phyloP scores from a whole-genome alignment of 2,329 filamentous ascomycete species.

The Xylariaceae sp. region DNA sequence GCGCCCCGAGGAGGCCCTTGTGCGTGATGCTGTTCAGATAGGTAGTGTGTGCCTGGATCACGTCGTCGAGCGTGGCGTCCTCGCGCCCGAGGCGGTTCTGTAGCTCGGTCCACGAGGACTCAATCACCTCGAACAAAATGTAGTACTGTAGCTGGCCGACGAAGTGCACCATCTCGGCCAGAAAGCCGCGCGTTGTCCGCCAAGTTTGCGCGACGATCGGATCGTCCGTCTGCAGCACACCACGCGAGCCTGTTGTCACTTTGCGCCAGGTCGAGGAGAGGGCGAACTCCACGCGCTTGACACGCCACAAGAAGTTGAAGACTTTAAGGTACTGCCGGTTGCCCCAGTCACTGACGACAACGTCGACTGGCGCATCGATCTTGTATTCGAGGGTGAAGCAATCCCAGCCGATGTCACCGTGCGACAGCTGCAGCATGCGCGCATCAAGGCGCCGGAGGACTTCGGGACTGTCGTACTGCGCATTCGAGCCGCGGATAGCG shows the following conservation, averaged over 20 bases:
- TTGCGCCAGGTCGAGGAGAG: conserved; percentile 88
- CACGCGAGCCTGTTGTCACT: conserved; percentile 89
- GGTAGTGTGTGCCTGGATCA: conserved; percentile 84
- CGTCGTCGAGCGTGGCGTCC: conserved; percentile 86
- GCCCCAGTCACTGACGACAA: conserved; percentile 94
- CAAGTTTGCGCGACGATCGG: conserved; percentile 69
- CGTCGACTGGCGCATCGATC: conserved; percentile 92
- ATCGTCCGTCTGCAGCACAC: conserved; percentile 77
- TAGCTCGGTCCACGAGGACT: conserved; percentile 89
- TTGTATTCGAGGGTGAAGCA: conserved; percentile 99
- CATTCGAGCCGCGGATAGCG: conserved; percentile 93
- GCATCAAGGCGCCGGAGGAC: conserved; percentile 89
- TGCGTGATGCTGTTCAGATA: conserved; percentile 94
- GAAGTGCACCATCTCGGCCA: conserved; percentile 98
- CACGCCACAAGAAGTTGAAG: conserved; percentile 98
- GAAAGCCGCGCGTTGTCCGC: conserved; percentile 82
- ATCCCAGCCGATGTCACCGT: conserved; percentile 98
- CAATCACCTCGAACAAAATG: conserved; percentile 97
- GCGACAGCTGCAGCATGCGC: conserved; percentile 94
- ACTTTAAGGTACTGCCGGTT: conserved; percentile 97
- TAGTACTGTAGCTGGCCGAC: conserved; percentile 97
- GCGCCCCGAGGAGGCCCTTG: conserved; percentile 85
- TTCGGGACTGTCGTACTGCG: conserved; percentile 89
- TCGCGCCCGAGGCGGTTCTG: conserved; percentile 78
- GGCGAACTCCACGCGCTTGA: conserved; percentile 96